A percentile compares a stretch with the other conserved stretches of the same genome.
These are phyloP conservation scores for Crithidia fasciculata DNA, from an alignment of 208 protist species.

Conservation along the genomic window DNA sequence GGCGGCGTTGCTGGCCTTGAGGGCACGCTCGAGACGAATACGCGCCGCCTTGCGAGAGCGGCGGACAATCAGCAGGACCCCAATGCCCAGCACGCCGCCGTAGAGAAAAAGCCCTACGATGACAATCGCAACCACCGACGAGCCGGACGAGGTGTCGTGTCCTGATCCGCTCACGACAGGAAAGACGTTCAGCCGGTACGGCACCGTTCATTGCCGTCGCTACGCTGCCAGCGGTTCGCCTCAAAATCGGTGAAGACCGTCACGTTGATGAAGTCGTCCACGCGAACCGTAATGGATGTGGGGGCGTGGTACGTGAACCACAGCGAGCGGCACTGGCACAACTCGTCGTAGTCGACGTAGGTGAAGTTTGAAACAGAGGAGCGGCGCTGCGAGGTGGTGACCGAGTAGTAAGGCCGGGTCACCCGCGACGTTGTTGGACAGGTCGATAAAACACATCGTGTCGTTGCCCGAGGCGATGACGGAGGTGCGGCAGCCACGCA, in stretches of 20 bases:
- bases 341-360: constrained; percentile 45
- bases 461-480: constrained; percentile 39
- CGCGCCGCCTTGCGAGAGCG: constrained; percentile 39
- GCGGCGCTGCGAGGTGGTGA: constrained; percentile 31
- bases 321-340: constrained; percentile 33
- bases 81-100: constrained; percentile 39
- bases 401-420: constrained; percentile 46
- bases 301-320: constrained; percentile 57
- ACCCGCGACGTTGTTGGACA: constrained; percentile 46
- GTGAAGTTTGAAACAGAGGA: constrained; percentile 37
- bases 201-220: constrained; percentile 26
- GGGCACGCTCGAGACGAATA: constrained; percentile 32
- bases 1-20: constrained; percentile 21
- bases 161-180: constrained; percentile 15
- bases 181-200: constrained; percentile 51
- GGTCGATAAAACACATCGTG: constrained; percentile 54
- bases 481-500: constrained; percentile 43
- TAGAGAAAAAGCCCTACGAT: constrained; percentile 48
- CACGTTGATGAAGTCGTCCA: constrained; percentile 51
- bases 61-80: constrained; percentile 35
- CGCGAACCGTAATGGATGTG: constrained; percentile 15
- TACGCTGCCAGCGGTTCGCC: constrained; percentile 1
- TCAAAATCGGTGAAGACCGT: constrained; percentile 32
- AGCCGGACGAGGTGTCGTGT: constrained; percentile 15
- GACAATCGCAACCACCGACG: constrained; percentile 33